Evolutionary conservation across 495 filamentous ascomycete species (phyloP).

Genomic region (Penicillium daleae): DNA sequence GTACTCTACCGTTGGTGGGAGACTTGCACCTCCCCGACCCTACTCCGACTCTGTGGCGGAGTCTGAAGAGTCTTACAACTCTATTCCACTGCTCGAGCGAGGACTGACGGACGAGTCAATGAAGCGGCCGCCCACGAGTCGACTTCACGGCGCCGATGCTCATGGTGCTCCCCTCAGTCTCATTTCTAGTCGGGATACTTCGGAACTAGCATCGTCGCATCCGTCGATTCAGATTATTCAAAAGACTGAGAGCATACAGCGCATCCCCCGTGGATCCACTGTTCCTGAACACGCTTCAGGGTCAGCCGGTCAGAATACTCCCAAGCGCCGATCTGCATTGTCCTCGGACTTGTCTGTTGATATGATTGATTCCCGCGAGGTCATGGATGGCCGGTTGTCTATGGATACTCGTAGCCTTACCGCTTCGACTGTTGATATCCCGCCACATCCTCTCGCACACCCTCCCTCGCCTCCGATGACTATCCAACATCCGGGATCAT

Average conservation of each 20-base stretch:
- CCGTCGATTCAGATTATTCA: constrained; percentile 59
- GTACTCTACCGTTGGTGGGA: constrained; percentile 37
- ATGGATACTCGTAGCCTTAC: constrained; percentile 38
- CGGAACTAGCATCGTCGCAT: constrained; percentile 45
- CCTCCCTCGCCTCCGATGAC: constrained; percentile 83
- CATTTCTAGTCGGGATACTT: constrained; percentile 34
- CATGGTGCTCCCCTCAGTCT: constrained; percentile 30
- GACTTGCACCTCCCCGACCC: constrained; percentile 35
- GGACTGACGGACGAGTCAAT: constrained; percentile 64
- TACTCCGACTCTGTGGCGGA: constrained; percentile 49
- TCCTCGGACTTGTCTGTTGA: constrained; percentile 83
- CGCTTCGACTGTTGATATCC: constrained; percentile 55
- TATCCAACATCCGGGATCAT: constrained; percentile 60
- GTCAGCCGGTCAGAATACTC: constrained; percentile 19
- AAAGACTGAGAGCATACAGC: constrained; percentile 59
- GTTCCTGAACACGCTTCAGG: constrained; percentile 39
- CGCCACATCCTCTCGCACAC: constrained; percentile 68
- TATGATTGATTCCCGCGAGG: constrained; percentile 54
- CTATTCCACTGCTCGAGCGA: constrained; percentile 75
- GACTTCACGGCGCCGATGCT: constrained; percentile 7
- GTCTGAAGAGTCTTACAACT: constrained; percentile 74
- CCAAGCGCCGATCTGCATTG: constrained; percentile 63
- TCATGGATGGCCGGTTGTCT: constrained; percentile 41
- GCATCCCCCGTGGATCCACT: constrained; percentile 52
- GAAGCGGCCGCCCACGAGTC: constrained; percentile 40